Evolutionary conservation across 2,329 filamentous ascomycete genomes (phyloP).

Genomic region (Beauveria caledonica): DNA sequence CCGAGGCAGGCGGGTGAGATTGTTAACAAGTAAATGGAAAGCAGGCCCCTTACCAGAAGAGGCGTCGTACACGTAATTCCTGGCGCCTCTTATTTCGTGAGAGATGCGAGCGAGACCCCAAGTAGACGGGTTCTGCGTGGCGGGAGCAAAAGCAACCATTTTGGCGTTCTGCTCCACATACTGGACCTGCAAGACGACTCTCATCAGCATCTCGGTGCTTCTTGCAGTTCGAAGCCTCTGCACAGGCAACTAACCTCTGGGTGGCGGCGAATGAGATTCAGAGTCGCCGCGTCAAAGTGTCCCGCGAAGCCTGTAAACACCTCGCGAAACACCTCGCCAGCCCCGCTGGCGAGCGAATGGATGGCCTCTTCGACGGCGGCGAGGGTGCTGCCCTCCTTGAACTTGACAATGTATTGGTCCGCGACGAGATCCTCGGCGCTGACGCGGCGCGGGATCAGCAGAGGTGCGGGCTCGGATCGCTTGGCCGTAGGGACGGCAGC

Average conservation of each 20-base stretch:
- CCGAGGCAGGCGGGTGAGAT: background rate
- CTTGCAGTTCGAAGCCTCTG: background rate
- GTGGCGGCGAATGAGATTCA: slow-evolving; percentile 10
- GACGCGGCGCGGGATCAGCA: slow-evolving; percentile 10
- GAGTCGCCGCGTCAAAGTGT: slow-evolving; percentile 10
- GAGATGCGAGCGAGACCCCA: slow-evolving; percentile 19
- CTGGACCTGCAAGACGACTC: slow-evolving; percentile 17
- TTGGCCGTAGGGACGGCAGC: slow-evolving; percentile 1
- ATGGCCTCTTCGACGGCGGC: slow-evolving; percentile 11
- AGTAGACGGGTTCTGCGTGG: slow-evolving; percentile 15
- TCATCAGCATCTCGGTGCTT: background rate
- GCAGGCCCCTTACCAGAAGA: slow-evolving; percentile 11
- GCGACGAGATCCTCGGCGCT: slow-evolving; percentile 12
- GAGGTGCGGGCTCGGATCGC: slow-evolving; percentile 14
- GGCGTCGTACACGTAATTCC: slow-evolving; percentile 16
- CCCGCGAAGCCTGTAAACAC: slow-evolving; percentile 13
- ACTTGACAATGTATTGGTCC: slow-evolving; percentile 19
- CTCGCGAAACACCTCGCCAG: slow-evolving; percentile 14
- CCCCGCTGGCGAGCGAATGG: slow-evolving; percentile 10
- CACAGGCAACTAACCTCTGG: slow-evolving; percentile 9
- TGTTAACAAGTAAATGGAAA: background rate
- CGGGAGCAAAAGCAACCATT: slow-evolving; percentile 14
- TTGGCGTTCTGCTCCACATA: slow-evolving; percentile 29
- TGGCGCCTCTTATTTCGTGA: slow-evolving; percentile 10
- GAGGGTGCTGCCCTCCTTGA: slow-evolving; percentile 13